phyloP scores from a whole-genome alignment of 2,329 filamentous ascomycete genomes.

The Stachybotrys elegans region DNA sequence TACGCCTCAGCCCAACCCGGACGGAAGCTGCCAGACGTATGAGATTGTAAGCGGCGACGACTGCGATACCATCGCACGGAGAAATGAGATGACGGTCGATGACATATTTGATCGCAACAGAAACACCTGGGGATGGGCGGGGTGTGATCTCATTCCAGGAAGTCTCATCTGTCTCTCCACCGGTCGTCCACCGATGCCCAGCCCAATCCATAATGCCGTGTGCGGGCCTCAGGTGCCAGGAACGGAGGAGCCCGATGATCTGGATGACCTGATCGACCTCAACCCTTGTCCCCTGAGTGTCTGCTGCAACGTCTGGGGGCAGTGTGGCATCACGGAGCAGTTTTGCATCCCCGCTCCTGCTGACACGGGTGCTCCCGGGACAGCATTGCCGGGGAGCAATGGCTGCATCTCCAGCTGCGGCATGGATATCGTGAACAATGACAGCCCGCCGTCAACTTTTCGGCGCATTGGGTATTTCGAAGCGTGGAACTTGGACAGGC shows the following conservation, averaged over 20 bases:
- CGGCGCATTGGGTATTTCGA: constrained; percentile 12
- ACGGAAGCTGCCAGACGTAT: constrained; percentile 31
- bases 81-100: constrained; percentile 10
- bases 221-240: constrained; percentile 18
- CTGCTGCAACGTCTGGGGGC: constrained; percentile 31
- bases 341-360: constrained; percentile 27
- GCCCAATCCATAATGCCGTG: constrained; percentile 10
- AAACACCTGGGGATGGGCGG: background rate
- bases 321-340: constrained; percentile 34
- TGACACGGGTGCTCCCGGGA: constrained; percentile 14
- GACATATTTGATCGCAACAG: constrained; percentile 18
- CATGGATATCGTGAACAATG: constrained; percentile 8
- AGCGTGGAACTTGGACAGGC: constrained; percentile 8
- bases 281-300: constrained; percentile 24
- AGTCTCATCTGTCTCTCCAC: constrained; percentile 15
- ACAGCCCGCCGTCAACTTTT: constrained; percentile 4
- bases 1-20: constrained; percentile 24
- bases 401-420: constrained; percentile 18
- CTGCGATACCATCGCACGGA: constrained; percentile 24
- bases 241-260: constrained; percentile 11
- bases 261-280: constrained; percentile 12
- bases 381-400: constrained; percentile 9
- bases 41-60: constrained; percentile 22
- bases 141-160: constrained; percentile 6
- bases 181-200: constrained; percentile 16